Conservation (phyloP, 2,329 filamentous ascomycete genomes). For the Decorospora gaudefroyi region DNA sequence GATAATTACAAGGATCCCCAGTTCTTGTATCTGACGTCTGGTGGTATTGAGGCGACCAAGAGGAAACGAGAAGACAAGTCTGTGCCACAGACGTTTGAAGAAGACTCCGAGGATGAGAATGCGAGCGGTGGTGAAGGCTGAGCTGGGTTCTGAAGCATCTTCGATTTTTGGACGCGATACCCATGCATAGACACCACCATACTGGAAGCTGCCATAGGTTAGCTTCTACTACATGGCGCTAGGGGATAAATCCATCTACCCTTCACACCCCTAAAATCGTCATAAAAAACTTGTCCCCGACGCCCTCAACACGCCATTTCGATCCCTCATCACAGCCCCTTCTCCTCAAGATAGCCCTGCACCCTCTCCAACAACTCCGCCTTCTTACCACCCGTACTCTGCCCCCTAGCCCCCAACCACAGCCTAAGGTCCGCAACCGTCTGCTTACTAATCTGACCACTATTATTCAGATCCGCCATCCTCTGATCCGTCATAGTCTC, state of each 20-base stretch:
- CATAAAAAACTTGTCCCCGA: background rate
- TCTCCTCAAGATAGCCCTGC: constrained; percentile 2
- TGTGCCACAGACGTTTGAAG: constrained; percentile 31
- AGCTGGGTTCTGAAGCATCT: background rate
- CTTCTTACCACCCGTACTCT: constrained; percentile 43
- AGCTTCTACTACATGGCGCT: too few relatives aligned
- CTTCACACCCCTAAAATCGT: too few relatives aligned
- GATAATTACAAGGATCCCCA: constrained; percentile 56
- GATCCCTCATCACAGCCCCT: background rate
- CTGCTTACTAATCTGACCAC: constrained; percentile 51
- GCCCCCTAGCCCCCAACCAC: constrained; percentile 34
- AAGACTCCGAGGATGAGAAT: constrained; percentile 46
- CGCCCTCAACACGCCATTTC: background rate
- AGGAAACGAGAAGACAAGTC: constrained; percentile 36
- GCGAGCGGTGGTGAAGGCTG: constrained; percentile 43
- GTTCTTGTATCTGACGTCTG: constrained; percentile 57
- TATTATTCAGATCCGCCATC: constrained; percentile 52
- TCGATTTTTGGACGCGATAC: background rate
- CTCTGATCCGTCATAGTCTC: constrained; percentile 49
- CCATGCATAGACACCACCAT: background rate
- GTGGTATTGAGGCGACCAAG: constrained; percentile 53
- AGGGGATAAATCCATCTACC: too few relatives aligned
- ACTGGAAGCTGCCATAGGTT: too few relatives aligned
- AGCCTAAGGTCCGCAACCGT: constrained; percentile 44
- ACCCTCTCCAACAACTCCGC: constrained; percentile 31